Evolutionary conservation across 208 protist species (phyloP).

Genomic region (Acanthamoeba royreba): DNA sequence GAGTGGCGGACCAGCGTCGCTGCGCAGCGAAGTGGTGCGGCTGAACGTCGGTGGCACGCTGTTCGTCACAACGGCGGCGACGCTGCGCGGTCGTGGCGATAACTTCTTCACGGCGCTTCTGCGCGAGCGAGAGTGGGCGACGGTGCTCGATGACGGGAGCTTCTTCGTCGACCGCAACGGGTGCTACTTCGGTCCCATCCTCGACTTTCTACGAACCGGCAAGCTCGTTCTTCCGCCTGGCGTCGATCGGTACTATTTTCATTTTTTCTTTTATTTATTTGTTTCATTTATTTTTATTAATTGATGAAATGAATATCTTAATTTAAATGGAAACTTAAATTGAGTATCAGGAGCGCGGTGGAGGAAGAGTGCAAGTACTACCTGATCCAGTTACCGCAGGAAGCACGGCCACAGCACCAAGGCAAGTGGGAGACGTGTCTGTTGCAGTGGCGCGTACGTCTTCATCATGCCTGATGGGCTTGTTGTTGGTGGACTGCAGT

Average conservation of each 20-base stretch:
- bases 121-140: background rate
- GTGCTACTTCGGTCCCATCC: background rate
- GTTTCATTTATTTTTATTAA: no score
- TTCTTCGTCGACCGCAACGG: background rate
- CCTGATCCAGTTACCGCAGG: background rate
- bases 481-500: background rate
- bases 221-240: background rate
- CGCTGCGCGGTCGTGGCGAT: background rate
- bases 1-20: background rate
- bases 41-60: background rate
- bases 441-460: background rate
- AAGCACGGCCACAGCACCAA: background rate
- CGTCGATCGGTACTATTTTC: no score
- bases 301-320: no score
- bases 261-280: no score
- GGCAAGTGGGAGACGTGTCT: background rate
- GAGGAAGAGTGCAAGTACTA: background rate
- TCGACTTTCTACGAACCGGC: background rate
- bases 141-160: background rate
- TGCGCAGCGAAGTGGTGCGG: background rate
- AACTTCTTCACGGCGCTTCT: background rate
- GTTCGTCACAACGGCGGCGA: background rate
- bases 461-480: background rate
- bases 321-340: no score
- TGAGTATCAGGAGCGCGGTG: background rate